These are phyloP conservation scores for Komagataella pastoris DNA, from an alignment of 805 yeast genomes.

Conservation along the genomic window DNA sequence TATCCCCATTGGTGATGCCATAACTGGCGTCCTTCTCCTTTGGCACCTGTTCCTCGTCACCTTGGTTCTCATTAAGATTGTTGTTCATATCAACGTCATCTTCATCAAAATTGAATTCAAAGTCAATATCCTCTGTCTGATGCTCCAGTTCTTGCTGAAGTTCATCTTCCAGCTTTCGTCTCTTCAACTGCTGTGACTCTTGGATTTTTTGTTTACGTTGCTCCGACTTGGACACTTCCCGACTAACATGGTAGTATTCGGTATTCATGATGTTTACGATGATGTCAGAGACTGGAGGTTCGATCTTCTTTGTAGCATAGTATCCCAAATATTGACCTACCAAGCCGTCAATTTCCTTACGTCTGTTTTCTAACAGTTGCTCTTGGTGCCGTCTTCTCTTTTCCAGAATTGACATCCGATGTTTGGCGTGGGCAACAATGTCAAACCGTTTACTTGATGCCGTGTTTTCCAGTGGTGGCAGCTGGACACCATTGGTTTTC, in stretches of 20 bases:
- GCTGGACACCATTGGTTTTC: slow-evolving; percentile 1
- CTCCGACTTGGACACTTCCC: slow-evolving; percentile 18
- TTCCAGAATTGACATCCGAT: slow-evolving; percentile 25
- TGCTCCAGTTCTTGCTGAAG: slow-evolving; percentile 3
- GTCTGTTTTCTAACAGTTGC: slow-evolving; percentile 17
- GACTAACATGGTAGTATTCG: slow-evolving; percentile 10
- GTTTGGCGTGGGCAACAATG: slow-evolving; percentile 41
- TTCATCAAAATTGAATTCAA: slow-evolving; percentile 8
- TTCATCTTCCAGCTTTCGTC: slow-evolving; percentile 13
- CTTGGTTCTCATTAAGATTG: neutral
- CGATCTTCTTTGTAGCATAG: slow-evolving; percentile 10
- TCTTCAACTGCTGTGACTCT: slow-evolving; percentile 14
- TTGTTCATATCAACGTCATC: neutral
- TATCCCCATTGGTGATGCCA: slow-evolving; percentile 1
- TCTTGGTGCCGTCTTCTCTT: slow-evolving; percentile 19
- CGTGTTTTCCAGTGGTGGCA: neutral
- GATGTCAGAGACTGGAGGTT: slow-evolving; percentile 9
- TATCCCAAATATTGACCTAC: slow-evolving; percentile 18
- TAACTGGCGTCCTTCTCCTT: slow-evolving; percentile 1
- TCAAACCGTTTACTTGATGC: slow-evolving; percentile 25
- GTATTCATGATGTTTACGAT: slow-evolving; percentile 8
- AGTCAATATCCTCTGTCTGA: slow-evolving; percentile 8
- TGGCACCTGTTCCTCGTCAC: slow-evolving; percentile 10
- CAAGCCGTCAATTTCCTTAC: slow-evolving; percentile 16
- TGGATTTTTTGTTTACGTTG: slow-evolving; percentile 15